Conservation (phyloP, 2,329 filamentous ascomycete species). For the Xylariaceae sp. region DNA sequence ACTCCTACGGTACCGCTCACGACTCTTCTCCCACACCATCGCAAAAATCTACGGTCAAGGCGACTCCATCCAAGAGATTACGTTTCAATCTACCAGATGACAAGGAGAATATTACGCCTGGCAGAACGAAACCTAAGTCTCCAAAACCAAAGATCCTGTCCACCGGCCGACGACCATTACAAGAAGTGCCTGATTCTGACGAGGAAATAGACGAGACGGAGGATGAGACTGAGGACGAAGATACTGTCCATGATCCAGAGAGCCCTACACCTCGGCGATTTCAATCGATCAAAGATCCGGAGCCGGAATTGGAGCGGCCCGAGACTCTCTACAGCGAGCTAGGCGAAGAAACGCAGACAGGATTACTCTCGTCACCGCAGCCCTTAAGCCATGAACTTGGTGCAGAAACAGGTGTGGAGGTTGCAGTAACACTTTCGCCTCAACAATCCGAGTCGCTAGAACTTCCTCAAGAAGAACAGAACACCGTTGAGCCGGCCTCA, state of each 20-base stretch:
- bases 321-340: constrained; percentile 25
- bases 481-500: not conserved
- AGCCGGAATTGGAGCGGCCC: constrained; percentile 19
- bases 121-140: constrained; percentile 39
- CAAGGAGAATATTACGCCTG: constrained; percentile 44
- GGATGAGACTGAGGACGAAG: constrained; percentile 33
- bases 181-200: constrained; percentile 41
- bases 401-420: too few relatives aligned
- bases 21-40: constrained; percentile 35
- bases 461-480: constrained; percentile 1
- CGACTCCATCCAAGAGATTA: constrained; percentile 34
- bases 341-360: constrained; percentile 33
- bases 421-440: too few relatives aligned
- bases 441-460: constrained; percentile 11
- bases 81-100: constrained; percentile 40
- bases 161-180: constrained; percentile 33
- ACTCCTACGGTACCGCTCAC: constrained; percentile 39
- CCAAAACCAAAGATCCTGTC: constrained; percentile 35
- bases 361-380: constrained; percentile 5
- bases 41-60: constrained; percentile 30
- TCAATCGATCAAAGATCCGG: not conserved
- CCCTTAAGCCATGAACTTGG: constrained; percentile 17
- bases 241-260: constrained; percentile 18
- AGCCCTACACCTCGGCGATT: constrained; percentile 23
- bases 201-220: constrained; percentile 35